Conservation (phyloP, 2,329 filamentous ascomycete genomes). For the Pyrenophora tritici-repentis region DNA sequence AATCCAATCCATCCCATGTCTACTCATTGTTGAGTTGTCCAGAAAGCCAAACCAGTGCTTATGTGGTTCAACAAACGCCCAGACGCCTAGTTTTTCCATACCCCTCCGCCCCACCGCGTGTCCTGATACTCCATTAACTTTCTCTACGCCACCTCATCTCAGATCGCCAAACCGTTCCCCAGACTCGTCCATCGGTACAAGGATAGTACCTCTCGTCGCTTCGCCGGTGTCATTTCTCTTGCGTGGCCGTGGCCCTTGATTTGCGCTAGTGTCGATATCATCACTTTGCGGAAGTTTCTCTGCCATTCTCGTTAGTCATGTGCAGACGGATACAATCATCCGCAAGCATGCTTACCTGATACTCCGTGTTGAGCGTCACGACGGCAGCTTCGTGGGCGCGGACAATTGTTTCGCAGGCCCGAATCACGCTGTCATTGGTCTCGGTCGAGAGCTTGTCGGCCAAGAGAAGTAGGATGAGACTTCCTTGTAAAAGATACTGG, state of each 20-base stretch:
- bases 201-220: conserved; percentile 56
- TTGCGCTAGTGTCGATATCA: conserved; percentile 50
- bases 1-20: too few species aligned
- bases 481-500: conserved; percentile 81
- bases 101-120: too few species aligned
- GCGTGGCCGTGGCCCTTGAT: conserved; percentile 46
- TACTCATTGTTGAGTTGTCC: background rate
- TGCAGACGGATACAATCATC: background rate
- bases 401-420: conserved; percentile 90
- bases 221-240: conserved; percentile 45
- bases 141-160: background rate
- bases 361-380: conserved; percentile 92
- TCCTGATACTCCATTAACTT: background rate
- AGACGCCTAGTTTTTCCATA: too few species aligned
- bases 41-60: background rate
- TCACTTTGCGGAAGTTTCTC: conserved; percentile 61
- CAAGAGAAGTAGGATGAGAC: conserved; percentile 82
- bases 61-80: too few species aligned
- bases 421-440: conserved; percentile 80
- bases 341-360: conserved; percentile 65
- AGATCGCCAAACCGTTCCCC: conserved; percentile 48
- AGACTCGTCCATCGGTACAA: conserved; percentile 59
- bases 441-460: conserved; percentile 87
- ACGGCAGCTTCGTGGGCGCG: conserved; percentile 93
- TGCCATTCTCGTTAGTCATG: conserved; percentile 25